Evolutionary conservation across 2,329 filamentous ascomycete species (phyloP).

Genomic region (Xylariaceae sp.): DNA sequence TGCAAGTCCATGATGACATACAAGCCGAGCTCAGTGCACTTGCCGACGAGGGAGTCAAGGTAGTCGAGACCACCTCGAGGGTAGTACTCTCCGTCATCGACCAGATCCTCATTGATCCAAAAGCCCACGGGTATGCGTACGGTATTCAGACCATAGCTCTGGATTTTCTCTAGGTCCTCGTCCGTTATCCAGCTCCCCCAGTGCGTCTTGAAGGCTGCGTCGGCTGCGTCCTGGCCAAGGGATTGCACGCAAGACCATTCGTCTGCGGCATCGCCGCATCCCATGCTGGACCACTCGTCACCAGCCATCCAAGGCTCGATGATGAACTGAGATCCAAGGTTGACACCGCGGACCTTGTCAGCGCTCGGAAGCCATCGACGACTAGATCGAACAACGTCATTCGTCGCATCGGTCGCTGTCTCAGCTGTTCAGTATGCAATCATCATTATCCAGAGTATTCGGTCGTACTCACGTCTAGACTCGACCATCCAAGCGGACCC

Average conservation of each 20-base stretch:
- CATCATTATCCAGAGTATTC: background rate
- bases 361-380: background rate
- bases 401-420: background rate
- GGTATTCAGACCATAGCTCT: conserved; percentile 41
- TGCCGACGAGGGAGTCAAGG: conserved; percentile 39
- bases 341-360: conserved; percentile 36
- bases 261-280: conserved; percentile 36
- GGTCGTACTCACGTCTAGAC: background rate
- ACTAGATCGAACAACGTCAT: background rate
- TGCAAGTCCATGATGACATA: conserved; percentile 49
- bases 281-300: conserved; percentile 39
- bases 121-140: conserved; percentile 47
- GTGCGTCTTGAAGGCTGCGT: conserved; percentile 40
- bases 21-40: conserved; percentile 38
- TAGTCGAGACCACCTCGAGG: conserved; percentile 37
- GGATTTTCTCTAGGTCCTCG: conserved; percentile 40
- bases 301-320: conserved; percentile 46
- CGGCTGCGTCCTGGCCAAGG: conserved; percentile 40
- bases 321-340: conserved; percentile 47
- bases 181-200: conserved; percentile 45
- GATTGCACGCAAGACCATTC: conserved; percentile 45
- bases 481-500: background rate
- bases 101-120: conserved; percentile 45
- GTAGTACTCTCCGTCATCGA: conserved; percentile 36
- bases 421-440: background rate